Evolutionary conservation across 139 green algal genomes (phyloP).

Genomic region (Coelastrella sp.): DNA sequence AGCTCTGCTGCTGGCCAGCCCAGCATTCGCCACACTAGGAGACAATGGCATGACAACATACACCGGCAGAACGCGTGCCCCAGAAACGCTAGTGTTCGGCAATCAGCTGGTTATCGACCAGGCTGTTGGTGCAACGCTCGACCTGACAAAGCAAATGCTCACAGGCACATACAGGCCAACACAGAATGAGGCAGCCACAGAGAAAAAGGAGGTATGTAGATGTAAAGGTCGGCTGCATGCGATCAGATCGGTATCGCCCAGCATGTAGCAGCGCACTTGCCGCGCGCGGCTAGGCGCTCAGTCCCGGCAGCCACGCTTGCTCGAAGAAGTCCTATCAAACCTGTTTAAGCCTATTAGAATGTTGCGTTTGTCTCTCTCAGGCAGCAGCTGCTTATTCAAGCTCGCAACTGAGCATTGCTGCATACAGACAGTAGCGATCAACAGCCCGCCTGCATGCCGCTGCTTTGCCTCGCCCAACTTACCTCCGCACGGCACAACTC

Average conservation of each 20-base stretch:
- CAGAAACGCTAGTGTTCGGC: constrained; percentile 29
- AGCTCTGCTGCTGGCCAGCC: constrained; percentile 1
- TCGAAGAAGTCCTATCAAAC: neutral
- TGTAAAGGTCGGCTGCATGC: neutral
- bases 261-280: too few relatives aligned
- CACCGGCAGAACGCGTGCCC: neutral
- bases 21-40: constrained; percentile 28
- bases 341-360: neutral
- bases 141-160: constrained; percentile 18
- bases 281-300: too few relatives aligned
- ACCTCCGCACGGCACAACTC: neutral
- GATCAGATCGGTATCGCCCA: too few relatives aligned
- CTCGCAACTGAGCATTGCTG: neutral
- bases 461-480: neutral
- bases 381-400: too few relatives aligned
- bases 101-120: constrained; percentile 41
- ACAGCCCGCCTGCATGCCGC: neutral
- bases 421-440: neutral
- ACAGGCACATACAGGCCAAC: constrained; percentile 13
- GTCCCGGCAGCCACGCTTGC: neutral
- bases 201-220: constrained; percentile 19
- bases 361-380: too few relatives aligned
- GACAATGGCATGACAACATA: constrained; percentile 50
- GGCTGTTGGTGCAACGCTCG: neutral
- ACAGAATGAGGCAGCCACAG: constrained; percentile 18